Base-by-base conservation (phyloP, 108 stramenopile species). In the Nitzschia palea region DNA sequence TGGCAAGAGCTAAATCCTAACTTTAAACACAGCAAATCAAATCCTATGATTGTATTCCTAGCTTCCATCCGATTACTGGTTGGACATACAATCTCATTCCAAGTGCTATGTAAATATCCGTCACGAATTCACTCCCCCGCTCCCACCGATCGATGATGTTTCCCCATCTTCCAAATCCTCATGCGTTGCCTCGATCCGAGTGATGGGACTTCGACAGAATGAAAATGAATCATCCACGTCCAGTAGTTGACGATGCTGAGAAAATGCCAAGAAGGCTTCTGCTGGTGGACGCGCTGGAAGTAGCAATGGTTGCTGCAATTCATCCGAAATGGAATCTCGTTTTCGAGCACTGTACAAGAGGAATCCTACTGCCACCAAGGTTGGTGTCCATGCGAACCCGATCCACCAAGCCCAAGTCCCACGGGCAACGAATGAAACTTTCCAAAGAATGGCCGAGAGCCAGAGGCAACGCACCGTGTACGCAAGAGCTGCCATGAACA, bases 211-310 rank as follows among this genome's bases (percentile, higher is more conserved):
- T 22, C 67, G 55, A 48, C 67, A 55, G 23, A 68, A 40, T 26
- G 44, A 55, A 55, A 71, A 63, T 6, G 70, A 71, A 55, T 71
- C 70, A 25, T 70, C 50, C 1, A 60, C 31, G n/a, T 63, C 70
- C n/a, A 59, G 28, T 20, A 61, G 62, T 25, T 63, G 34, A 0
- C 70, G 70, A 31, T 63, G 44, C 20, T 22, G 60, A 0, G 61
- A 62, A 45, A 71, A 71, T 12, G 62, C 55, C 30, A 62, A 31
- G 56, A 71, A 71, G n/a, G 70, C 70, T 55, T 71, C 70, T 37
- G 69, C 70, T 2, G 70, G 70, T 37, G 68, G 68, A 18, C 58
- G 44, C 4, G 62, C 33, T 1, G 59, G 69, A 12, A 55, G 68
- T 27, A 71, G 36, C 17, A 59, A 62, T 37, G 56, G 62, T 23